Conservation (phyloP, 495 filamentous ascomycete genomes). For the Penicillium dipodomyicola region DNA sequence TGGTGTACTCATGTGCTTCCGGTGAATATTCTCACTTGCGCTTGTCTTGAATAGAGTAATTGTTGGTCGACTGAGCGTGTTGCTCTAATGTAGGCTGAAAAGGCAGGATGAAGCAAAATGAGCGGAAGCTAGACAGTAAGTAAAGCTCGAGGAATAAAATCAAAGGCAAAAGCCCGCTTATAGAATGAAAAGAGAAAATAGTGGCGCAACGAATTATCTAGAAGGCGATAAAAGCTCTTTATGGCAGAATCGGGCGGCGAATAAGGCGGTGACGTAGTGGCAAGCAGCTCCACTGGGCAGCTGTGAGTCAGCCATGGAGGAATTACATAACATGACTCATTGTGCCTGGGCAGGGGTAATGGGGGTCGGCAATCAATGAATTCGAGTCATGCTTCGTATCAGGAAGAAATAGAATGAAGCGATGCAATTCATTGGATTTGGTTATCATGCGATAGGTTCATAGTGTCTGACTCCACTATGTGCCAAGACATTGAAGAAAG, state of each 20-base stretch:
- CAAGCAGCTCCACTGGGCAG: neutral
- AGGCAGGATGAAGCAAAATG: neutral
- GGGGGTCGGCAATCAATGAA: conserved; percentile 4
- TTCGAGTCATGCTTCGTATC: neutral
- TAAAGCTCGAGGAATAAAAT: conserved; percentile 7
- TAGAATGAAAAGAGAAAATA: conserved; percentile 6
- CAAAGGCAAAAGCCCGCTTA: conserved; percentile 7
- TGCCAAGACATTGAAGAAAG: neutral
- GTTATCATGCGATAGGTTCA: no score
- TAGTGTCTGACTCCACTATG: neutral
- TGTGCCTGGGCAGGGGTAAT: neutral
- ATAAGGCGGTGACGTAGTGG: conserved; percentile 19
- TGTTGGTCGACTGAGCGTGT: neutral
- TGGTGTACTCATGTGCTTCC: conserved; percentile 2
- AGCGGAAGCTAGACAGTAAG: neutral
- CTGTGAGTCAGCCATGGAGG: conserved; percentile 12
- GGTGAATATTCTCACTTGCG: conserved; percentile 1
- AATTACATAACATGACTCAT: conserved; percentile 13
- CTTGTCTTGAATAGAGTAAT: neutral
- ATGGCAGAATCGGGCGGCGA: conserved; percentile 25
- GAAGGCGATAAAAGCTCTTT: conserved; percentile 23
- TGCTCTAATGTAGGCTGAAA: neutral
- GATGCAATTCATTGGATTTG: no score
- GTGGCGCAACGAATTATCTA: conserved; percentile 14
- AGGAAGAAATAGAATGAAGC: neutral